These are phyloP conservation scores for Penicillium subrubescens DNA, from an alignment of 495 filamentous ascomycete species.

Conservation along the genomic window DNA sequence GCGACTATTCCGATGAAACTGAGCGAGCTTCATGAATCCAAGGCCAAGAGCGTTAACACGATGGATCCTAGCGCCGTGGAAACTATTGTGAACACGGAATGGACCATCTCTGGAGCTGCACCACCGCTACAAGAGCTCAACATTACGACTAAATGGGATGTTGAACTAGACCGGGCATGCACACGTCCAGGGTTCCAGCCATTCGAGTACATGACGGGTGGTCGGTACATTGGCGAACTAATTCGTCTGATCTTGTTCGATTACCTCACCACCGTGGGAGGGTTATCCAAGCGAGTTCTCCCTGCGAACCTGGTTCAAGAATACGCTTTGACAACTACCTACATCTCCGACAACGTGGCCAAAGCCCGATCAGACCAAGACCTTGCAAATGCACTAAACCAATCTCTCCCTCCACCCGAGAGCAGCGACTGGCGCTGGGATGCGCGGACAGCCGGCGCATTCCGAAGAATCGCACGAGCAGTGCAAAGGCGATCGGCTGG, in stretches of 20 bases:
- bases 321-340: constrained; percentile 70
- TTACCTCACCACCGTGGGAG: constrained; percentile 53
- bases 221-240: constrained; percentile 83
- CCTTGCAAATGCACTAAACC: constrained; percentile 53
- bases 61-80: constrained; percentile 51
- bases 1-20: constrained; percentile 76
- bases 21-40: constrained; percentile 62
- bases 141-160: constrained; percentile 73
- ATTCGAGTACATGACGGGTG: constrained; percentile 85
- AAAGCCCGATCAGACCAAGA: constrained; percentile 45
- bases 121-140: constrained; percentile 63
- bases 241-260: constrained; percentile 71
- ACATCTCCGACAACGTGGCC: constrained; percentile 65
- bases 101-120: constrained; percentile 76
- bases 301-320: constrained; percentile 58
- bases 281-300: constrained; percentile 43
- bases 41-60: constrained; percentile 48
- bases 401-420: constrained; percentile 54
- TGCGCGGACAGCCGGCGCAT: constrained; percentile 50
- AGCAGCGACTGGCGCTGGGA: constrained; percentile 61
- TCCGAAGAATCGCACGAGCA: constrained; percentile 62
- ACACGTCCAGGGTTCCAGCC: constrained; percentile 81
- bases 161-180: constrained; percentile 61
- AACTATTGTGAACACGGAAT: constrained; percentile 84
- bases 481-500: constrained; percentile 71